Percentiles rank a stretch among this genome's conserved stretches.
phyloP scores from a whole-genome alignment of 2,329 filamentous ascomycete species.

The Alternaria sp. region DNA sequence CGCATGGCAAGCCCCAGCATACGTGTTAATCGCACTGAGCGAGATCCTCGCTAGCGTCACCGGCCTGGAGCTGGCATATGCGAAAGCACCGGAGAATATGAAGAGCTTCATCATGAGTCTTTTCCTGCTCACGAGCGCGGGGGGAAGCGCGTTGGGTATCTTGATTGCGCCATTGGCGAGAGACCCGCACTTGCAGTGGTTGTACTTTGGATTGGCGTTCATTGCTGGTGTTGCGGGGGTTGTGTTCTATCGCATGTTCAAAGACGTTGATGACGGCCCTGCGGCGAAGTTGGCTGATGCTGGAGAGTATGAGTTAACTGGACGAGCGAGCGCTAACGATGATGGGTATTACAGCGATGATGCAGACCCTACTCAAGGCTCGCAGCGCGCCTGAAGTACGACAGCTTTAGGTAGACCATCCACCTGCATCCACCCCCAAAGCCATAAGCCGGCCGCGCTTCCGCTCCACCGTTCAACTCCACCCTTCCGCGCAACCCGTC shows the following conservation, averaged over 20 bases:
- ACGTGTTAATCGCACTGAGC: slow-evolving; percentile 53
- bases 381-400: not conserved
- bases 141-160: slow-evolving; percentile 66
- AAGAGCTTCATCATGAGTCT: slow-evolving; percentile 60
- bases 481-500: not conserved
- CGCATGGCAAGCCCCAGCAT: slow-evolving; percentile 54
- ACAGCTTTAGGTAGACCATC: not conserved
- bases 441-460: not conserved
- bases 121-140: slow-evolving; percentile 66
- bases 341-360: slow-evolving; percentile 3
- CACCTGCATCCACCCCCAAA: not conserved
- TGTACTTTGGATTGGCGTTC: slow-evolving; percentile 66
- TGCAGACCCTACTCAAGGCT: not conserved
- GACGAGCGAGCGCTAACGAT: not conserved
- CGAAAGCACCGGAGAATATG: slow-evolving; percentile 55
- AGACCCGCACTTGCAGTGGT: slow-evolving; percentile 71
- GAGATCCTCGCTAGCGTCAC: slow-evolving; percentile 58
- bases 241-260: slow-evolving; percentile 61
- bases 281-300: slow-evolving; percentile 3
- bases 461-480: not conserved
- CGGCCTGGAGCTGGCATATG: slow-evolving; percentile 56
- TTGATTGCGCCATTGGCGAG: slow-evolving; percentile 65
- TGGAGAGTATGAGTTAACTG: slow-evolving; percentile 24
- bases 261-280: slow-evolving; percentile 8
- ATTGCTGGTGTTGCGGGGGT: slow-evolving; percentile 57